Evolutionary conservation across 768 basidiomycete genomes (phyloP), one percentile per base, ranked within the genome.

Genomic region (Lentinula detonsa): DNA sequence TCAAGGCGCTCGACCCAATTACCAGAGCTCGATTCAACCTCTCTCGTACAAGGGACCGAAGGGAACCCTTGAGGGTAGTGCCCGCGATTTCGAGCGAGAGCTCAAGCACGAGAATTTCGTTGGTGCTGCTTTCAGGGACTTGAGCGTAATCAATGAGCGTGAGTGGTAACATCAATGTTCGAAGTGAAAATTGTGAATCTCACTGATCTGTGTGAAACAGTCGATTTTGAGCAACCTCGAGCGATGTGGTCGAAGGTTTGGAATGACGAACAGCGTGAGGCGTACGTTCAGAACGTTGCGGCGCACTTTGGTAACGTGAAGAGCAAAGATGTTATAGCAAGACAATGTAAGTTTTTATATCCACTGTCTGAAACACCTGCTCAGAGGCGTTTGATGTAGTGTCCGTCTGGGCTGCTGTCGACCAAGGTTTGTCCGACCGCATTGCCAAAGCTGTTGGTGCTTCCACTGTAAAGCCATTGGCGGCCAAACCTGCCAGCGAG

Each of bases 1-100:
- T 69, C 94, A 96, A 74, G 95, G 93, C 64, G 71, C 77, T 62
- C 83, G 91, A 23, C 93, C 95, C 63, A 93, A 92, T 80, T 97
- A 96, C 80, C 84, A 88, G 76, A 90, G 88, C 75, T 81, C 81
- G 53, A 83, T 94, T 70, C 74, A 79, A 50, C 88, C 91, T 7
- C 81, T 97, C 61, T 71, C 74, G n/a, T 93, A 88, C 79, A 71
- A 75, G 61, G 75, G 68, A 34, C 74, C 74, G 59, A 76, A 78
- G 68, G 81, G 76, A 49, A 78, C 77, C 66, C 72, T 79, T 42
- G 73, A 85, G 4, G 76, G 70, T 28, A 35, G 66, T 59, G 73
- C 68, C 16, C 75, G 79, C 46, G 79, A 85, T 62, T 34, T 35
- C 4, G 77, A 78, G 62, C 67, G 70, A 50, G 68, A 74, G 52